Conservation (phyloP, 2,329 filamentous ascomycete genomes). For the Fusarium sp. region DNA sequence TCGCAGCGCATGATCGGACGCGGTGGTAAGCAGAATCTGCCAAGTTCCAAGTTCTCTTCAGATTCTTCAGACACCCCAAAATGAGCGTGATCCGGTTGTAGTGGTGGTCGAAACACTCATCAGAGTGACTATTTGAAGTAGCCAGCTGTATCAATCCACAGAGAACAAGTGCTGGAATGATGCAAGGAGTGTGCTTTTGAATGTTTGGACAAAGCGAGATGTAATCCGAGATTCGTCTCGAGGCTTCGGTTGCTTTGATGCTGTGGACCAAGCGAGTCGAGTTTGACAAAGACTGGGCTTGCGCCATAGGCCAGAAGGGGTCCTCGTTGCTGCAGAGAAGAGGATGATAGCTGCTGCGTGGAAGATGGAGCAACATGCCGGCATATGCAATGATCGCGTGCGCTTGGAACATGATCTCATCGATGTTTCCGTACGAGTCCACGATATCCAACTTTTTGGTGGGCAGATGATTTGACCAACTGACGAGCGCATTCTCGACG, state of each 20-base stretch:
- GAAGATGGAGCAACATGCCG: slow-evolving; percentile 38
- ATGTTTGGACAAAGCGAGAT: slow-evolving; percentile 36
- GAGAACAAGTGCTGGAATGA: slow-evolving; percentile 30
- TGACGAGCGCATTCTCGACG: slow-evolving; percentile 37
- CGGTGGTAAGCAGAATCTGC: slow-evolving; percentile 37
- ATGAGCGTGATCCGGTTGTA: slow-evolving; percentile 37
- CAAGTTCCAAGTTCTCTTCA: slow-evolving; percentile 32
- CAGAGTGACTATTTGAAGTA: slow-evolving; percentile 31
- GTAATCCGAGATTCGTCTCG: slow-evolving; percentile 36
- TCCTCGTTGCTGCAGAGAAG: slow-evolving; percentile 23
- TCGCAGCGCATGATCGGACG: slow-evolving; percentile 28
- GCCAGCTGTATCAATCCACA: slow-evolving; percentile 40
- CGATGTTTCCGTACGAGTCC: slow-evolving; percentile 34
- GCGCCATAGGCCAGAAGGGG: slow-evolving; percentile 13
- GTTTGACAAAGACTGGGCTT: slow-evolving; percentile 19
- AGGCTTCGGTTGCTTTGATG: slow-evolving; percentile 41
- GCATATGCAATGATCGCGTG: slow-evolving; percentile 37
- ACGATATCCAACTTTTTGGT: slow-evolving; percentile 33
- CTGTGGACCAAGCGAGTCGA: slow-evolving; percentile 33
- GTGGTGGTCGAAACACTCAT: slow-evolving; percentile 41
- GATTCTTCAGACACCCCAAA: slow-evolving; percentile 29
- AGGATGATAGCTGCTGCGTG: slow-evolving; percentile 30
- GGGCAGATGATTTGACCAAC: slow-evolving; percentile 38
- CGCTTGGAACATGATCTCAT: slow-evolving; percentile 43
- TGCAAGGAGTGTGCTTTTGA: slow-evolving; percentile 37